Evolutionary conservation across 331 rosid species (phyloP), one percentile per base, ranked within the genome.

Genomic region (Stylosanthes scabra): DNA sequence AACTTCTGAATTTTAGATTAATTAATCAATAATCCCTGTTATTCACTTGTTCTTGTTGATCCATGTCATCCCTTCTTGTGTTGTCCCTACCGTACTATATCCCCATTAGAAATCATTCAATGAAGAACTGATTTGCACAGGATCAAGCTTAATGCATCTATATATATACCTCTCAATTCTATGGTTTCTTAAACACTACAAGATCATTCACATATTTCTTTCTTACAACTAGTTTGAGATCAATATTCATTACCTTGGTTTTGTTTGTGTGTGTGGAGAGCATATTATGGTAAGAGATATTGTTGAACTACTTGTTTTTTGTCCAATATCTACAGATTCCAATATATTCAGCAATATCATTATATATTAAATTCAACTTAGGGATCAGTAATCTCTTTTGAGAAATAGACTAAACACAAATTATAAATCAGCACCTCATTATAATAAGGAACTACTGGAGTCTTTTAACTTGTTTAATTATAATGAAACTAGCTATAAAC

Each of bases 51-150:
- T 20, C 25, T 20, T 20, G 25, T 20, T 20, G 25, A 20, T 20
- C 58, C 88, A 81, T 85, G 85, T 81, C 85, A 69, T 51, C 57
- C 25, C 57, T 51, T 65, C 25, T 51, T 9, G 6, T 49, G 7
- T 59, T 7, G 60, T 39, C n/a, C 44, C 27, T 54, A 50, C 28
- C 40, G 25, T 20, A 20, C 25, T 20, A 34, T 25, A 37, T 16
- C 67, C 57, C 15, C 15, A 0, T 61, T 44, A 59, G 59, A 68
- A 57, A 15, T 12, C 27, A 70, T 46, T 51, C 34, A 25, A 45
- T 39, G 40, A 13, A 10, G 29, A 9, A 46, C 40, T 65, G 41
- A 29, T 7, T 59, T 57, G 40, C 27, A 46, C 2, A 59, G 60
- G 5, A 67, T 55, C 61, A 34, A 34, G 39, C 39, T 0, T 20